Evolutionary conservation across 179 eudicot genomes (phyloP).

Genomic region (Beta macrorhiza): DNA sequence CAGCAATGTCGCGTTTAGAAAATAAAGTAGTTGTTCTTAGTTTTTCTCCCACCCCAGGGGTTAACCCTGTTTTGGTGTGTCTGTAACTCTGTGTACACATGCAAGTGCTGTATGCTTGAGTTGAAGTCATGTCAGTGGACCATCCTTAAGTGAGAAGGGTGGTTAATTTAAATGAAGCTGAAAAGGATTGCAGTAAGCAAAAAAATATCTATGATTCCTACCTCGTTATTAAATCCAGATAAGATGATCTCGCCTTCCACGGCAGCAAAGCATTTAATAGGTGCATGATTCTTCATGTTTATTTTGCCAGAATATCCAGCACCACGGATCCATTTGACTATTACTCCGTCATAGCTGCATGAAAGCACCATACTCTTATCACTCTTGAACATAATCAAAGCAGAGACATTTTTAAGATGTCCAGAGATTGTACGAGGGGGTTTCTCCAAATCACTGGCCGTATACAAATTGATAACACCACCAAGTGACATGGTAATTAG

Average conservation of each 20-base stretch:
- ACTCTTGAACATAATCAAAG: slow-evolving; percentile 57
- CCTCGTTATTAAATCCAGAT: slow-evolving; percentile 91
- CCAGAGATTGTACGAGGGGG: slow-evolving; percentile 72
- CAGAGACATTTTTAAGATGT: slow-evolving; percentile 78
- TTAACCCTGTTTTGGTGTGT: not conserved
- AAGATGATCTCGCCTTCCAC: slow-evolving; percentile 74
- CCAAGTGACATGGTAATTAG: slow-evolving; percentile 92
- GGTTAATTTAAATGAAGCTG: too few relatives aligned
- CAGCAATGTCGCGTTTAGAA: not conserved
- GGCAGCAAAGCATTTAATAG: slow-evolving; percentile 86
- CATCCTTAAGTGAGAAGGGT: too few relatives aligned
- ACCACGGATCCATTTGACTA: slow-evolving; percentile 85
- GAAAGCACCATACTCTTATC: slow-evolving; percentile 59
- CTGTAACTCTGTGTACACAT: too few relatives aligned
- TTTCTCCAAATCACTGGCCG: slow-evolving; percentile 76
- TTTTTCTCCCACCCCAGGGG: not conserved
- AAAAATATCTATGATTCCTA: slow-evolving; percentile 16
- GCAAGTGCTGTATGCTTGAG: too few relatives aligned
- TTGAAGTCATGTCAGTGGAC: not conserved
- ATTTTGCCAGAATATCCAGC: slow-evolving; percentile 74
- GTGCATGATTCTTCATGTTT: slow-evolving; percentile 73
- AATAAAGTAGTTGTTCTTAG: not conserved
- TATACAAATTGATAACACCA: slow-evolving; percentile 67
- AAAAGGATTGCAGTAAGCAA: not conserved
- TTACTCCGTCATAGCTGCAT: slow-evolving; percentile 91